These are phyloP conservation scores for Leucosporidium creatinivorum DNA, from an alignment of 768 basidiomycete species.

Conservation along the genomic window DNA sequence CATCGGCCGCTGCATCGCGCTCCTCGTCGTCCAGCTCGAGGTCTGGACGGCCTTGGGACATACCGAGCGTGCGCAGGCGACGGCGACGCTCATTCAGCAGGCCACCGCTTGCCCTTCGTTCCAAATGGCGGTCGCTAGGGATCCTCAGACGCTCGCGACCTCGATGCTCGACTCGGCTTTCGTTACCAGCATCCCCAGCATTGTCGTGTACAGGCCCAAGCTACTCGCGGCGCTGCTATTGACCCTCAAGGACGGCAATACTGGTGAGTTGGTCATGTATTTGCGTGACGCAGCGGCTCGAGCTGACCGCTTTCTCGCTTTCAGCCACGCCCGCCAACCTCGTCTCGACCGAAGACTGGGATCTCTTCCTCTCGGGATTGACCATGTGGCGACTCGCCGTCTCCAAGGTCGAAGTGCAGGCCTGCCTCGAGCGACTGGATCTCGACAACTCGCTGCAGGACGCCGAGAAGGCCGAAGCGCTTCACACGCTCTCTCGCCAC, in stretches of 20 bases:
- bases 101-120: constrained; percentile 8
- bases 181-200: neutral
- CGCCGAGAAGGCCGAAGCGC: constrained; percentile 16
- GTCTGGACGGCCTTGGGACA: neutral
- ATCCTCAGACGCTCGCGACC: constrained; percentile 7
- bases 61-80: neutral
- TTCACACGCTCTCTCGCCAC: constrained; percentile 26
- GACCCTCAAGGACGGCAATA: constrained; percentile 22
- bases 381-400: constrained; percentile 29
- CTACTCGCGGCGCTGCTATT: constrained; percentile 18
- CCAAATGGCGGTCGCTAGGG: constrained; percentile 11
- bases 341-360: constrained; percentile 31
- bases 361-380: constrained; percentile 31
- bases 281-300: too few species aligned
- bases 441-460: constrained; percentile 15
- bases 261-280: constrained; percentile 4
- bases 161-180: constrained; percentile 18
- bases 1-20: constrained; percentile 10
- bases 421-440: constrained; percentile 30
- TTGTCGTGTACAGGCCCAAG: constrained; percentile 11
- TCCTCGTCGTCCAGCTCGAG: constrained; percentile 26
- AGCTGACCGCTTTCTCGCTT: neutral
- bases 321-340: constrained; percentile 21
- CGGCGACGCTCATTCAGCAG: constrained; percentile 4
- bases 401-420: constrained; percentile 30